Percentiles rank a stretch among this genome's conserved stretches.
Conservation (phyloP, 768 basidiomycete genomes). For the Cystofilobasidium ferigula region DNA sequence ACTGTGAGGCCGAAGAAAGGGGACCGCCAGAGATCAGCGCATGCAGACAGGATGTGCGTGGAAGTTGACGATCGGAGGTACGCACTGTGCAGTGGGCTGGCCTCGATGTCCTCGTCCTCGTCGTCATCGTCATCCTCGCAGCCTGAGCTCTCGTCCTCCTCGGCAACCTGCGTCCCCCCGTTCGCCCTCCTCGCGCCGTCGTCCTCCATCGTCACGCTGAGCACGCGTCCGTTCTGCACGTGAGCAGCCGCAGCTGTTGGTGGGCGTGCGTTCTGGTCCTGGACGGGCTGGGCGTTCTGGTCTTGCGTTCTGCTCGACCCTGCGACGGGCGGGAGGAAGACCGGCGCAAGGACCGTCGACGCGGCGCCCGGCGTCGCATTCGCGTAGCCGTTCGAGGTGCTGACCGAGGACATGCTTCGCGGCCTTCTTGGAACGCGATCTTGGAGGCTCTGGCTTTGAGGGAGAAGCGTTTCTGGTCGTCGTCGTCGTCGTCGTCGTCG, state of each 20-base stretch:
- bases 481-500: too few relatives aligned
- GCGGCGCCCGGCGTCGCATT: too few relatives aligned
- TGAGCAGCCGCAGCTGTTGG: not conserved
- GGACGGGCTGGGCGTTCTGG: not conserved
- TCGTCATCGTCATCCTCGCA: slow-evolving; percentile 8
- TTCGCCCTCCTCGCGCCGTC: not conserved
- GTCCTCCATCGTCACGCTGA: not conserved
- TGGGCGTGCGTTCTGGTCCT: not conserved
- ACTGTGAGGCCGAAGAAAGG: slow-evolving; percentile 44
- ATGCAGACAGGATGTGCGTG: too few relatives aligned
- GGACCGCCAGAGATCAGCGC: not conserved
- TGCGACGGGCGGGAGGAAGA: not conserved
- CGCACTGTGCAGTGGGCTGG: slow-evolving; percentile 15
- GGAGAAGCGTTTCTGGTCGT: too few relatives aligned
- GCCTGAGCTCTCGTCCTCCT: not conserved
- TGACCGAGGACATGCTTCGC: too few relatives aligned
- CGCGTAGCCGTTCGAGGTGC: not conserved
- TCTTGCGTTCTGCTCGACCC: not conserved
- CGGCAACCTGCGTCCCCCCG: not conserved
- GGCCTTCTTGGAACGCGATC: too few relatives aligned
- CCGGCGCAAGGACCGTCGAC: not conserved
- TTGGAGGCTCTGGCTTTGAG: too few relatives aligned
- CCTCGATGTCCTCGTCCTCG: not conserved
- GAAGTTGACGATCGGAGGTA: not conserved
- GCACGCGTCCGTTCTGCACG: not conserved